Base-by-base conservation (phyloP, 306 rosid species). In the Citrullus colocynthis region DNA sequence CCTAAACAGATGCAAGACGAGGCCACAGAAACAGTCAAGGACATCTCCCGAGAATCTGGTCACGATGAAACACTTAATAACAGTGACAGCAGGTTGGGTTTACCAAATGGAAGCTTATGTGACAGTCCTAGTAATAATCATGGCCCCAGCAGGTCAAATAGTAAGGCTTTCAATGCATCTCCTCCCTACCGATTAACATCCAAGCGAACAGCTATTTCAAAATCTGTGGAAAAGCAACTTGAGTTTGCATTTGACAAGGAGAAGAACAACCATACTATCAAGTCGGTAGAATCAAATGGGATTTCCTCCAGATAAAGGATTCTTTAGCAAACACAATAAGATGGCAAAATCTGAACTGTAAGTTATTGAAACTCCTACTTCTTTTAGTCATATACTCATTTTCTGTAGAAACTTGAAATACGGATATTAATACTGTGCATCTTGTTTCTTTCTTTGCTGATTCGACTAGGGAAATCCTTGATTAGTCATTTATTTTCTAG, bases 181-280 rank as follows among this genome's bases (percentile, higher is more conserved):
- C 99, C 99, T 60, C 98, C 98, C 7, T 95, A 95, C 86, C 81
- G 89, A 81, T 82, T 95, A 87, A 92, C 91, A 89, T 82, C 92
- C 83, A 91, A 88, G 78, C 82, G 97, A 79, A 95, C 93, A 77
- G 90, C 92, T 2, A 79, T 89, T 78, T 81, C 82, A 80, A 95
- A 89, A 87, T 92, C 98, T 32, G 96, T 95, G 82, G 98, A 95
- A 85, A 95, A 92, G 83, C 97, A 92, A 87, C 98, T 95, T 63
- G 88, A 88, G 56, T 89, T 95, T 79, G 79, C 91, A 18, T 91
- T 87, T 86, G 97, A 78, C 48, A 51, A 51, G 51, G 80, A 60
- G 49, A 78, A 62, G 44, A 78, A 48, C 60, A 48, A 63, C 20
- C 60, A 44, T 78, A 13, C 41, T 63, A 28, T 32, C 71, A 63